phyloP scores from a whole-genome alignment of 257 asterid species.

The Haberlea rhodopensis region DNA sequence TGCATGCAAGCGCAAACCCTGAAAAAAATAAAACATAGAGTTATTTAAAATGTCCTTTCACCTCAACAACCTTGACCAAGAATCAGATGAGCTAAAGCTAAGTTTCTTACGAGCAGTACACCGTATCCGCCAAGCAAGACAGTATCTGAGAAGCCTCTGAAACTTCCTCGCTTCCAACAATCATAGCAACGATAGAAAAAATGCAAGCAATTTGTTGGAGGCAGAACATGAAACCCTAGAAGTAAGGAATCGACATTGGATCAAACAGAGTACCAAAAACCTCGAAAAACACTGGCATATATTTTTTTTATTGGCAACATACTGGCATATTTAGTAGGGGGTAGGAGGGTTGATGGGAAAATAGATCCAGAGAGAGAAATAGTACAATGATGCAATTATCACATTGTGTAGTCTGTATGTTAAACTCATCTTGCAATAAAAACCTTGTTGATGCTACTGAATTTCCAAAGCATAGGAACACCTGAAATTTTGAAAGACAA shows the following conservation, averaged over 20 bases:
- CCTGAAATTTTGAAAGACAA: slow-evolving; percentile 51
- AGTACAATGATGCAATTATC: slow-evolving; percentile 97
- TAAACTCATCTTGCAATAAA: slow-evolving; percentile 98
- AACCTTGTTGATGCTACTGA: slow-evolving; percentile 97
- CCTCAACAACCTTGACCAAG: neutral
- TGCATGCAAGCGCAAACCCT: slow-evolving; percentile 99
- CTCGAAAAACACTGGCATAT: too few relatives aligned
- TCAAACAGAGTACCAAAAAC: slow-evolving; percentile 6
- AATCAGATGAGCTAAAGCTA: slow-evolving; percentile 19
- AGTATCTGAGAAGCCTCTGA: slow-evolving; percentile 90
- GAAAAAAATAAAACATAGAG: slow-evolving; percentile 36
- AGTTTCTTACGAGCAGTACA: slow-evolving; percentile 86
- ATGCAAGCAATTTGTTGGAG: slow-evolving; percentile 96
- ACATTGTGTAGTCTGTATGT: slow-evolving; percentile 95
- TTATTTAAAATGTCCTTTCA: slow-evolving; percentile 21
- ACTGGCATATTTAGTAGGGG: neutral
- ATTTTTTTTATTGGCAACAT: too few relatives aligned
- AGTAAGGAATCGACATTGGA: slow-evolving; percentile 13
- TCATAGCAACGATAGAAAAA: slow-evolving; percentile 85
- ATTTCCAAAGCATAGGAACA: slow-evolving; percentile 80
- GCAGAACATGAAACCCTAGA: slow-evolving; percentile 97
- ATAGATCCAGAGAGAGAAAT: slow-evolving; percentile 27
- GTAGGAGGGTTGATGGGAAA: neutral
- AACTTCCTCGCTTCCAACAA: slow-evolving; percentile 85
- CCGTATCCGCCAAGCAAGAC: slow-evolving; percentile 82